A percentile compares a stretch with the other conserved stretches of the same genome.
These are phyloP conservation scores for Halenospora varia DNA, from an alignment of 495 filamentous ascomycete species.

Conservation along the genomic window DNA sequence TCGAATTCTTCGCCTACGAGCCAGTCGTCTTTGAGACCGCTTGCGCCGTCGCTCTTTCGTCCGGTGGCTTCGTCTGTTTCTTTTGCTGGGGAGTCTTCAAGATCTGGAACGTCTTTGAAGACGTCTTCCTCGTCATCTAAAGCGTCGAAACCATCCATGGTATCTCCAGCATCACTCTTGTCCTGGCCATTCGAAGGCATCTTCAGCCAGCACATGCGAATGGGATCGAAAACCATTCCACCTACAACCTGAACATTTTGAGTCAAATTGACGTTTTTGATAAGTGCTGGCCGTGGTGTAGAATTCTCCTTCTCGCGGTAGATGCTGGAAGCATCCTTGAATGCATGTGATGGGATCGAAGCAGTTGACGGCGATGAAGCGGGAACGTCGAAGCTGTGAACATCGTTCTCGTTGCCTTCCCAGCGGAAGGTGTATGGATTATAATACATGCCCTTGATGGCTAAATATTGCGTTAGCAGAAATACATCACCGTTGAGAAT, in stretches of 20 bases:
- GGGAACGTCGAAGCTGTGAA: constrained; percentile 66
- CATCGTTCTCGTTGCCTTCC: constrained; percentile 91
- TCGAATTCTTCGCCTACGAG: constrained; percentile 95
- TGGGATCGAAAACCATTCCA: constrained; percentile 96
- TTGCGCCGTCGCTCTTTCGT: constrained; percentile 30
- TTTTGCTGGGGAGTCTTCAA: constrained; percentile 39
- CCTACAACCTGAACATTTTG: constrained; percentile 85
- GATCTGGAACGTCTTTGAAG: constrained; percentile 52
- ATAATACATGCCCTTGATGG: constrained; percentile 91
- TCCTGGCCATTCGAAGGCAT: constrained; percentile 30
- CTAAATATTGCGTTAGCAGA: constrained; percentile 35
- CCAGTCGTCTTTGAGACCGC: constrained; percentile 65
- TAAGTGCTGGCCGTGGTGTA: constrained; percentile 84
- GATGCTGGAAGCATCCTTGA: constrained; percentile 28
- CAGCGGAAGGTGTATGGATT: constrained; percentile 80
- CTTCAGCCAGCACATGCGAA: constrained; percentile 93
- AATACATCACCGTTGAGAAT: constrained; percentile 19
- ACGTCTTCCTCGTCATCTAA: constrained; percentile 60
- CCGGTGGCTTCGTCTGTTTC: constrained; percentile 32
- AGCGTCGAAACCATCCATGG: constrained; percentile 73
- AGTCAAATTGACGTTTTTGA: constrained; percentile 74
- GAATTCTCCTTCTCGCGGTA: constrained; percentile 46
- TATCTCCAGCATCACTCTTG: constrained; percentile 35
- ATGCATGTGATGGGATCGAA: constrained; percentile 41
- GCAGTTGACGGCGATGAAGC: constrained; percentile 39